A percentile compares a stretch with the other conserved stretches of the same genome.
These are phyloP conservation scores for Nannochloropsis oceanica DNA, from an alignment of 108 stramenopile species.

Conservation along the genomic window DNA sequence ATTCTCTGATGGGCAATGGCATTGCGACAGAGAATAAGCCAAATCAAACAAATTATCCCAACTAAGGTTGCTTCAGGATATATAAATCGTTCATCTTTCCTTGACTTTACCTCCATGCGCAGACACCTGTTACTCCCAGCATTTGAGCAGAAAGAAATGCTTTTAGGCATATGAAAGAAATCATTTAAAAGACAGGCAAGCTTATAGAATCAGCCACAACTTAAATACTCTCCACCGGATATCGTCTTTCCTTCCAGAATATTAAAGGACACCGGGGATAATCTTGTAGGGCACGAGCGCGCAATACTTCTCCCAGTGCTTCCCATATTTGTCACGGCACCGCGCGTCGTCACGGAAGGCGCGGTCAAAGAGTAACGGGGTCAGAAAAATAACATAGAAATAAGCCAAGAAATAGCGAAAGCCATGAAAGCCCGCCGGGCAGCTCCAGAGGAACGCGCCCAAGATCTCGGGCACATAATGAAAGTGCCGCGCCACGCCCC, in stretches of 20 bases:
- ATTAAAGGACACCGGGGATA: slow-evolving; percentile 39
- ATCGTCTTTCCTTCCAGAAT: not conserved
- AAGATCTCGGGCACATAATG: slow-evolving; percentile 87
- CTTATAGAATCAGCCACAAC: too few species aligned
- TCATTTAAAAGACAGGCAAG: too few species aligned
- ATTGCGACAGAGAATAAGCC: too few species aligned
- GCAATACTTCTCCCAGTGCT: slow-evolving; percentile 87
- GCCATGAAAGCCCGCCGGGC: slow-evolving; percentile 50
- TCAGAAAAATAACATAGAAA: slow-evolving; percentile 82
- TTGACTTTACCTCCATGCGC: too few species aligned
- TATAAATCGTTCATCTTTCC: too few species aligned
- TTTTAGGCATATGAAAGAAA: too few species aligned
- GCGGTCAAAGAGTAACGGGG: slow-evolving; percentile 79
- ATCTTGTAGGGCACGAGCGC: slow-evolving; percentile 44
- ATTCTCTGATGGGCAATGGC: too few species aligned
- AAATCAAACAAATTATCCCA: too few species aligned
- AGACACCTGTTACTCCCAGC: too few species aligned
- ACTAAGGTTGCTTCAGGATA: too few species aligned
- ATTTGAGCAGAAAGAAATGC: too few species aligned
- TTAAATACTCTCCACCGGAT: too few species aligned
- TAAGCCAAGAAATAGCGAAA: slow-evolving; percentile 47
- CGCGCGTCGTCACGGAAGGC: slow-evolving; percentile 83
- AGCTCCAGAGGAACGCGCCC: slow-evolving; percentile 76
- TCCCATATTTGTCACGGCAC: slow-evolving; percentile 86
- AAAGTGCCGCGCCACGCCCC: slow-evolving; percentile 88